Evolutionary conservation across 257 asterid species (phyloP).

Genomic region (Solanum gandarillasii): DNA sequence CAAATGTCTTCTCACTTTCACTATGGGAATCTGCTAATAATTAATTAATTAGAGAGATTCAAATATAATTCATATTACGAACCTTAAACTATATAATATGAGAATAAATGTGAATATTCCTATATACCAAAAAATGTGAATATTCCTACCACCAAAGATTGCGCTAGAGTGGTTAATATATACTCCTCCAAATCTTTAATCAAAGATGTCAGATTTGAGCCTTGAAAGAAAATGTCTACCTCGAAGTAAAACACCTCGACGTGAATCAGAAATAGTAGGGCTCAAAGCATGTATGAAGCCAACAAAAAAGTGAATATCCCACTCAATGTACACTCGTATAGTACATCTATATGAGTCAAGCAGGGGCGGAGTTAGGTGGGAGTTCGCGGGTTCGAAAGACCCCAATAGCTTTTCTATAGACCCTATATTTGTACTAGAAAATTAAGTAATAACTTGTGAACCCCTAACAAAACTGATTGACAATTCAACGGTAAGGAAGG

Average conservation of each 20-base stretch:
- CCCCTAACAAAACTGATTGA: too few species aligned
- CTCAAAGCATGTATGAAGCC: background rate
- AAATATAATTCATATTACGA: background rate
- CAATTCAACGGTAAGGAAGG: too few species aligned
- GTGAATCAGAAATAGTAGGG: background rate
- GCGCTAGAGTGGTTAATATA: too few species aligned
- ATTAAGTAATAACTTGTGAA: too few species aligned
- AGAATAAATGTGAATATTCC: background rate
- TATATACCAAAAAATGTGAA: background rate
- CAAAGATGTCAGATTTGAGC: background rate
- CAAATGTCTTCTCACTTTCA: constrained; percentile 81
- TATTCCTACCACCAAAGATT: background rate
- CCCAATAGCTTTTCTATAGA: too few species aligned
- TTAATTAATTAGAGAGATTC: background rate
- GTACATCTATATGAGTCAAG: too few species aligned
- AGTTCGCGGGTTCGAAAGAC: too few species aligned
- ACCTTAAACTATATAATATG: background rate
- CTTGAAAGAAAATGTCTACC: background rate
- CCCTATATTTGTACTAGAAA: too few species aligned
- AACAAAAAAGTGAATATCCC: background rate
- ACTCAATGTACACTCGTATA: background rate
- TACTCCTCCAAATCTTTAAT: background rate
- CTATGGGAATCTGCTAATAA: constrained; percentile 33
- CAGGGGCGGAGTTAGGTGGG: too few species aligned
- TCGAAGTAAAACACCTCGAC: background rate